Base-by-base conservation (phyloP, 805 yeast genomes). In the Brettanomyces nanus region DNA sequence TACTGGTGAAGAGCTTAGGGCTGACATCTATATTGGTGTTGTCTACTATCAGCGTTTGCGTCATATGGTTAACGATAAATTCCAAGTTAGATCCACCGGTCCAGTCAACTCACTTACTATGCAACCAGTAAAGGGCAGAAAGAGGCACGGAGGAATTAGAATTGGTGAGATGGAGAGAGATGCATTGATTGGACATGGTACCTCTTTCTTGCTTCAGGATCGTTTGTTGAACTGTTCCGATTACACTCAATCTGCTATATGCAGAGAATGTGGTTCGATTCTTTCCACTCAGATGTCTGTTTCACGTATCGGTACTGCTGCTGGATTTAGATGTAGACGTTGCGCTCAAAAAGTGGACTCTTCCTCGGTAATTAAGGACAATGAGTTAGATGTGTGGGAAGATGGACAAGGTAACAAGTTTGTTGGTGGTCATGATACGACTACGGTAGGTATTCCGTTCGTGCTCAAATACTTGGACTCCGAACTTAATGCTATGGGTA, bases 121-220 rank as follows among this genome's bases (percentile, higher is more conserved):
- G 97, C 98, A 92, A 72, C 98, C 98, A 29, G 98, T 92, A 40
- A 92, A 92, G 68, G 98, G 98, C 55, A 82, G 98, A 69, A 92
- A 92, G 80, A 79, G 97, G 68, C 79, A 83, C 48, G 98, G 98
- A 66, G 98, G 98, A 82, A 92, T 92, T 51, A 94, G 98, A 73
- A 95, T 92, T 28, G 98, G 98, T 62, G 98, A 92, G 64, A 92
- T 92, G 98, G 98, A 92, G 67, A 84, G 98, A 68, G 98, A 92
- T 73, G 98, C 98, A 2, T 70, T 92, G 53, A 87, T 92, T 61
- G 98, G 97, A 42, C 98, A 92, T 58, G 98, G 98, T 64, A 83
- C 98, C 5, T 87, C 98, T 1, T 92, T 75, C 77, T 66, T 92
- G 52, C 68, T 92, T 49, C 97, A 90, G 63, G 98, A 92, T 61